These are phyloP conservation scores for Immersiporthe knoxdaviesiana DNA, from an alignment of 2,329 filamentous ascomycete genomes.

Conservation along the genomic window DNA sequence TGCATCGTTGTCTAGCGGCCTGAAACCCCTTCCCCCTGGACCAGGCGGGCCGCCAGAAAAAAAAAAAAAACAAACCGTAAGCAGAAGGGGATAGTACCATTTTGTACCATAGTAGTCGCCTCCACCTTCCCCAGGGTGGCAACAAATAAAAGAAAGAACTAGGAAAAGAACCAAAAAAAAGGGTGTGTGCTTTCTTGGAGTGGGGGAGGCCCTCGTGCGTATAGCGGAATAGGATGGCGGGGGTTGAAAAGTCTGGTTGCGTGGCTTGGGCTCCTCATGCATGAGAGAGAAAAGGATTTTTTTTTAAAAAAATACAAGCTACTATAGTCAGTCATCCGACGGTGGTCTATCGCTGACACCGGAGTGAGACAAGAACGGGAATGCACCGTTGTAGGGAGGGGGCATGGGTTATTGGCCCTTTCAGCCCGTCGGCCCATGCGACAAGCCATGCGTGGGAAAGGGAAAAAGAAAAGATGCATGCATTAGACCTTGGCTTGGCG, in stretches of 20 bases:
- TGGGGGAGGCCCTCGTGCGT: not conserved
- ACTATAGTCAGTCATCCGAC: not conserved
- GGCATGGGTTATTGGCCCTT: not conserved
- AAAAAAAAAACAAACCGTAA: not conserved
- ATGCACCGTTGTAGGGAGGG: not conserved
- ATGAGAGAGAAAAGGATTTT: too few species aligned
- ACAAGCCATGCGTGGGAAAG: not conserved
- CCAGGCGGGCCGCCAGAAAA: not conserved
- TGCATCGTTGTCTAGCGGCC: not conserved
- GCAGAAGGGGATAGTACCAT: not conserved
- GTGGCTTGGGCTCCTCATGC: not conserved
- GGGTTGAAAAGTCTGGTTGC: not conserved
- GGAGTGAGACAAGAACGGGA: not conserved
- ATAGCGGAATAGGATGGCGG: not conserved
- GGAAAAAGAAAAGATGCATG: not conserved
- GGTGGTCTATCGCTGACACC: not conserved
- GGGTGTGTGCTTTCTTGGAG: not conserved
- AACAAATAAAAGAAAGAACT: not conserved
- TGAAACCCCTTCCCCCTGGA: not conserved
- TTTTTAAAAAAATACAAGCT: too few species aligned
- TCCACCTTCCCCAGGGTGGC: not conserved
- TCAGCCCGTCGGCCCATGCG: not conserved
- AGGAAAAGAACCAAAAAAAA: not conserved
- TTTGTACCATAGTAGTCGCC: too few species aligned
- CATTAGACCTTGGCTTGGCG: not conserved